Evolutionary conservation across 306 rosid genomes (phyloP), one percentile per base, ranked within the genome.

Genomic region (Astragalus membranaceus): DNA sequence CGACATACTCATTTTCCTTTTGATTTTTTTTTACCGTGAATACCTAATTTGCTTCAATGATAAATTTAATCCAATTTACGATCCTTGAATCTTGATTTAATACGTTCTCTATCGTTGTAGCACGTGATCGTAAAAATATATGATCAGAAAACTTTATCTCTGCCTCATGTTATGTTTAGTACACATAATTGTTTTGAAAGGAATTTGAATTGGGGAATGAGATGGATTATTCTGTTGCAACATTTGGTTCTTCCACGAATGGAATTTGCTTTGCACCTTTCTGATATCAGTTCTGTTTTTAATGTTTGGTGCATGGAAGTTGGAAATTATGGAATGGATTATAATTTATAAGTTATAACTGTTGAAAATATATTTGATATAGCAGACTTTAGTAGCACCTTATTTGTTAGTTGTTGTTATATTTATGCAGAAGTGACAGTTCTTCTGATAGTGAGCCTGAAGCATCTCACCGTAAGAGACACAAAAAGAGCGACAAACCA

Each of bases 381-480:
- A 30, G 7, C 0, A 46, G 17, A 43, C 4, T 63, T 26, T 43
- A 14, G 32, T 44, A 64, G 7, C 42, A 44, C 42, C 30, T 26
- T 26, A 2, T 26, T 26, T 23, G 26, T 26, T 26, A 26, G 30
- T 26, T 26, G 2, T 20, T 26, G 30, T 20, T 50, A 64, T 75
- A 56, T 73, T 33, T 12, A 41, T 72, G 61, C 53, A 78, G 88
- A 70, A 86, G 85, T 72, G 95, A 86, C 65, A 87, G 85, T 81
- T 87, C 92, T 72, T 85, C 89, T 8, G 87, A 83, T 64, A 80
- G 95, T 61, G 95, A 94, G 79, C 86, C 54, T 47, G 97, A 88
- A 61, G 56, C 88, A 13, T 87, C 96, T 35, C 77, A 65, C 54
- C 91, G 78, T 42, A 94, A 86, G 88, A 85, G 87, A 87, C 89